Percentiles rank a stretch among this genome's conserved stretches.
phyloP scores from a whole-genome alignment of 306 rosid genomes.

The Rosa lucieae region DNA sequence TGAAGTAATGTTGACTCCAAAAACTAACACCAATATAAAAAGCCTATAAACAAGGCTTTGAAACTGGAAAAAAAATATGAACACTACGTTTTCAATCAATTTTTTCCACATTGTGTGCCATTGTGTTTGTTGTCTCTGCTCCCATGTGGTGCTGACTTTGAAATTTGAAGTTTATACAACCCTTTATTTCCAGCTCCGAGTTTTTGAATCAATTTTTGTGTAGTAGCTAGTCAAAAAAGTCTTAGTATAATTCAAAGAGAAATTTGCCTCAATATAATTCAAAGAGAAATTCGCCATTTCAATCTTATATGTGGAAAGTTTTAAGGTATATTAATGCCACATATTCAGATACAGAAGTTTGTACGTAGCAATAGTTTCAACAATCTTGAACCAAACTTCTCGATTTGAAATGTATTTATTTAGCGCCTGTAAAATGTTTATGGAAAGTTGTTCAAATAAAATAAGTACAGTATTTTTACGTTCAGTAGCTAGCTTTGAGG shows the following conservation, averaged over 20 bases:
- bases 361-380: neutral
- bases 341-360: neutral
- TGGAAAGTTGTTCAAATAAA: no score
- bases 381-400: neutral
- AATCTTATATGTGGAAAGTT: neutral
- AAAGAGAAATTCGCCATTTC: neutral
- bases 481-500: no score
- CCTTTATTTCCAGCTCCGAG: neutral
- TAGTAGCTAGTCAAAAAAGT: neutral
- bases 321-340: neutral
- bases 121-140: neutral
- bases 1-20: slow-evolving; percentile 5
- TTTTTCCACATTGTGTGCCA: neutral
- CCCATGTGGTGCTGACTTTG: slow-evolving; percentile 16
- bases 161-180: neutral
- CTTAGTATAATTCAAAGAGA: neutral
- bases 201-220: neutral
- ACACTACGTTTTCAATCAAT: neutral
- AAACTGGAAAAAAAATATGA: neutral
- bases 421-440: neutral
- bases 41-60: neutral
- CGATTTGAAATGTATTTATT: neutral
- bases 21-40: neutral
- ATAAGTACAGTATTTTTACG: no score
- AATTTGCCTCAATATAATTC: neutral